Evolutionary conservation across 2,329 filamentous ascomycete species (phyloP), one percentile per base, ranked within the genome.

Genomic region (Hypoxylon sp.): DNA sequence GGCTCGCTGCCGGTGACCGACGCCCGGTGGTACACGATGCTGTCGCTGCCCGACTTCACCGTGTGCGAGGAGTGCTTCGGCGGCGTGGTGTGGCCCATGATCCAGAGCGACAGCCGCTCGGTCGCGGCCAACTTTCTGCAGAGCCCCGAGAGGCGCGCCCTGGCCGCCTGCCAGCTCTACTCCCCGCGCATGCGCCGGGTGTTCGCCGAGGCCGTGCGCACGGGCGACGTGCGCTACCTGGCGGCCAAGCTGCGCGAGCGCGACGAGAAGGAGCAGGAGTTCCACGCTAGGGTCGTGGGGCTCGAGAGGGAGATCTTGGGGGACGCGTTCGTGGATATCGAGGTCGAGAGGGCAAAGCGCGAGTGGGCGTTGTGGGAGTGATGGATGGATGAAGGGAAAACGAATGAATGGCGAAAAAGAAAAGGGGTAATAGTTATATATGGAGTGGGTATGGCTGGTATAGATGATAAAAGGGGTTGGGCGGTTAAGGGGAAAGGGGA

Each of bases 21-120:
- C 56, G 84, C 83, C 11, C 80, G 84, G 39, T 97, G 94, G 94
- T 89, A 96, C 75, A 88, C 86, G 57, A 92, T 96, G 75, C 87
- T 91, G 0, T 82, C 86, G 13, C 79, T 96, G 0, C 91, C 91
- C 0, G 86, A 93, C 49, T 87, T 97, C 71, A 93, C 91, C 0
- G 89, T 97, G 3, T 98, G 94, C 77, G 88, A 91, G 67, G 92
- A 94, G 76, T 98, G 94, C 76, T 97, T 91, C 74, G 86, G 92
- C 15, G 88, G 92, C 20, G 85, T 92, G 0, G 87, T 97, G n/a
- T 87, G 85, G 77, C 93, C 93, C 0, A 56, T 58, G 59, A 79
- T 89, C 2, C 80, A 83, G 22, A 79, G 82, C 3, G 78, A 84
- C 39, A 56, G 28, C 24, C 46, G 48, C 41, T 79, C 84, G 0